Evolutionary conservation across 257 asterid species (phyloP), one percentile per base, ranked within the genome.

Genomic region (Plantago major): DNA sequence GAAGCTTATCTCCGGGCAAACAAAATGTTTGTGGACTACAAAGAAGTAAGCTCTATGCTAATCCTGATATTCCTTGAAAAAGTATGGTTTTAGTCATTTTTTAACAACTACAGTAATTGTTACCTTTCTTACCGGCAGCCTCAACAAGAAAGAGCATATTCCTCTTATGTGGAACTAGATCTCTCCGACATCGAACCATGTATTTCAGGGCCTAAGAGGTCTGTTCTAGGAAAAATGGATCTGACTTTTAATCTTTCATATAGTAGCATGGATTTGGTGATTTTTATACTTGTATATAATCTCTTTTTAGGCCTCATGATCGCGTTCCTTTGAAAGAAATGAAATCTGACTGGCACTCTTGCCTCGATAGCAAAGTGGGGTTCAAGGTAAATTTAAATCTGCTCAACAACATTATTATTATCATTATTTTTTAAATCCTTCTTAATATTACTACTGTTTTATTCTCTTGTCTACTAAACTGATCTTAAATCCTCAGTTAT

Each of bases 1-100:
- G 98, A 91, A 82, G 95, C 95, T 26, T 91, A 91, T 82, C 81
- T 91, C 67, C 95, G 96, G 53, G 94, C 98, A 65, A 91, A 91
- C 76, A 81, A 82, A 1, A 86, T 88, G 95, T 91, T 91, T 48
- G 89, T 91, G 46, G 98, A 91, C 81, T 88, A 91, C 76, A 86
- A 60, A 44, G 86, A 88, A 91, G 98, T 88, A 55, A 47, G 72
- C 49, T 71, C 57, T 48, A 50, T 69, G 54, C 19, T 58, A 11
- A 18, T 55, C 22, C 13, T 55, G 37, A 12, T 60, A 33, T 46
- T 33, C 26, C 56, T 30, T 65, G 38, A 52, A 59, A 15, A 13
- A 30, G 10, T 6, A 33, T 55, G 6, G 22, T 55, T 18, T 50
- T 50, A 28, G 48, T 43, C 40, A 44, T 73, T 45, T 48, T 54